Evolutionary conservation across 2,329 filamentous ascomycete genomes (phyloP), one percentile per base, ranked within the genome.

Genomic region (Talaromyces albobiverticillius): DNA sequence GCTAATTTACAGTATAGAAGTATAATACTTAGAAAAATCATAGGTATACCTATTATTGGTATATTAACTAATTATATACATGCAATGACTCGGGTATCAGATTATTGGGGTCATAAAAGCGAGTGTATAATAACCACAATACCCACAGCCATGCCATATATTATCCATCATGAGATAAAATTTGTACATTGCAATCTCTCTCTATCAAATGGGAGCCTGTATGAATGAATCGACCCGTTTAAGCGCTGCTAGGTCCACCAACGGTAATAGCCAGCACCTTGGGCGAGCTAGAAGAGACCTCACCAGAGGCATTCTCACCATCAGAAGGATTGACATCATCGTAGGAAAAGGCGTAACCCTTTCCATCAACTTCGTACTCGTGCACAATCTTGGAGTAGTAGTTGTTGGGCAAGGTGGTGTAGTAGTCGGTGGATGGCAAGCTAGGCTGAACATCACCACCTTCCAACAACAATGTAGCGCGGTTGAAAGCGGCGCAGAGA

Each of bases 281-380:
- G 0, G 80, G 79, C 58, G 73, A 72, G 1, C 71, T 65, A 23
- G 74, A 77, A 50, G 79, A 72, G 34, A 82, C 71, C 26, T 77
- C 77, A 2, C 81, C 81, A 50, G 81, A 55, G 16, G 49, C 49
- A 29, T 55, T 79, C 63, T 86, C 82, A 58, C 76, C 71, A 16
- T 77, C 81, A 56, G 76, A 73, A 0, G 83, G 79, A 52, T 82
- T 81, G 16, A 88, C 85, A 64, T 88, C 85, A 62, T 88, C 85
- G 60, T 87, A 88, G 0, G 85, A 77, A 63, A 87, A 88, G 0
- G 82, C 80, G 63, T 88, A 88, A 0, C 85, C 85, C 42, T 75
- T 71, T 1, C 79, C 78, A 64, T 87, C 83, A 4, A 78, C 63
- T 69, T 86, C 82, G 47, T 81, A 76, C 34, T 76, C 68, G 67